These are phyloP conservation scores for Volvox carteri DNA, from an alignment of 163 green algal genomes.

Conservation along the genomic window DNA sequence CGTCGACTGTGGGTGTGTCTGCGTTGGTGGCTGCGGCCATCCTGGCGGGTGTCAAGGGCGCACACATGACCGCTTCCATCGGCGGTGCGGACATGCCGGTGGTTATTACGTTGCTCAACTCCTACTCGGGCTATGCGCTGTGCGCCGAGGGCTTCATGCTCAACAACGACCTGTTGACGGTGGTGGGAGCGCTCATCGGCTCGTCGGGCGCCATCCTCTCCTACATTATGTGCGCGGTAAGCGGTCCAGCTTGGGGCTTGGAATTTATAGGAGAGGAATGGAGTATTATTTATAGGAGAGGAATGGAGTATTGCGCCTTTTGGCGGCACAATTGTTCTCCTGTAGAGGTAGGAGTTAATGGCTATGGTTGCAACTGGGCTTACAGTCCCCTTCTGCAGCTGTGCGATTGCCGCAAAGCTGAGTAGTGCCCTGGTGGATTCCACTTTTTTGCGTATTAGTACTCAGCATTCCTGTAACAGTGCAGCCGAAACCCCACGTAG, in stretches of 20 bases:
- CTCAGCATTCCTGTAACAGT: too few relatives aligned
- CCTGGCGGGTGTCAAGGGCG: slow-evolving; percentile 83
- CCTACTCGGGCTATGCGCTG: slow-evolving; percentile 90
- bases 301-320: not conserved
- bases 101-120: slow-evolving; percentile 95
- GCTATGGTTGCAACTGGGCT: too few relatives aligned
- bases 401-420: too few relatives aligned
- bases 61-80: slow-evolving; percentile 91
- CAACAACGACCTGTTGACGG: slow-evolving; percentile 85
- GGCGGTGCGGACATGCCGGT: slow-evolving; percentile 95
- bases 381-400: too few relatives aligned
- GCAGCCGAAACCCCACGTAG: too few relatives aligned
- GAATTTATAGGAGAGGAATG: not conserved
- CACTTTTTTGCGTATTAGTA: too few relatives aligned
- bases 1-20: slow-evolving; percentile 39
- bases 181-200: slow-evolving; percentile 84
- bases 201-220: slow-evolving; percentile 93
- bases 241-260: not conserved
- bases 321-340: too few relatives aligned
- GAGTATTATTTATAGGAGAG: not conserved
- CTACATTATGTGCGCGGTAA: slow-evolving; percentile 95
- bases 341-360: too few relatives aligned
- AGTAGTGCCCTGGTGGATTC: too few relatives aligned
- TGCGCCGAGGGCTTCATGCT: slow-evolving; percentile 95
- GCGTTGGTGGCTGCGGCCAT: slow-evolving; percentile 72